Evolutionary conservation across 2,329 filamentous ascomycete species (phyloP).

Genomic region (Thyridium curvatum): DNA sequence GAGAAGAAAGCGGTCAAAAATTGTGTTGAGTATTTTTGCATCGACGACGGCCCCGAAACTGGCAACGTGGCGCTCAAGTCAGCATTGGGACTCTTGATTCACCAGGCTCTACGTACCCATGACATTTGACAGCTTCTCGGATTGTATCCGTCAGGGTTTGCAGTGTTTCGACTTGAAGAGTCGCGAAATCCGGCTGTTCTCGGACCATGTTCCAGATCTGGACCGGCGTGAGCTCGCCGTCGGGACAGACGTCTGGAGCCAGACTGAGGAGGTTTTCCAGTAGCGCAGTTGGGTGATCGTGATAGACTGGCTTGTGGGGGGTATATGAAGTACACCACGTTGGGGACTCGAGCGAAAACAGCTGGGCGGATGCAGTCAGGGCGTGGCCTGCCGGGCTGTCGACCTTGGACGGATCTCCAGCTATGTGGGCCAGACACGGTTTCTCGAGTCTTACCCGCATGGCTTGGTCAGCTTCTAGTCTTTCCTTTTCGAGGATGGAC

Average conservation of each 20-base stretch:
- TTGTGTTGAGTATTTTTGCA: too few relatives aligned
- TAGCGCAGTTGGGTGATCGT: slow-evolving; percentile 10
- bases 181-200: slow-evolving; percentile 20
- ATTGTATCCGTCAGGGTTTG: slow-evolving; percentile 18
- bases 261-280: slow-evolving; percentile 16
- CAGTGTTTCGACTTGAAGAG: slow-evolving; percentile 18
- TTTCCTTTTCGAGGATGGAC: too few relatives aligned
- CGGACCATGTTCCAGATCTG: slow-evolving; percentile 30
- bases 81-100: too few relatives aligned
- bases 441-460: slow-evolving; percentile 21
- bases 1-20: too few relatives aligned
- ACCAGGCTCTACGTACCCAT: slow-evolving; percentile 21
- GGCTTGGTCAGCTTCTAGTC: too few relatives aligned
- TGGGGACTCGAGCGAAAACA: slow-evolving; percentile 5
- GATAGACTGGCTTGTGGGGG: neutral
- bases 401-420: slow-evolving; percentile 16
- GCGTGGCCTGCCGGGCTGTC: slow-evolving; percentile 17
- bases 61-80: too few relatives aligned
- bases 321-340: neutral
- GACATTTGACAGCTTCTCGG: slow-evolving; percentile 24
- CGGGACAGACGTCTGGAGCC: slow-evolving; percentile 16
- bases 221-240: slow-evolving; percentile 29
- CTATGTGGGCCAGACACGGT: slow-evolving; percentile 19
- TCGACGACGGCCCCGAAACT: too few relatives aligned
- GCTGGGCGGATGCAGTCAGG: slow-evolving; percentile 16